Evolutionary conservation across 495 filamentous ascomycete genomes (phyloP).

Genomic region (Saxophila tyrrhenica): DNA sequence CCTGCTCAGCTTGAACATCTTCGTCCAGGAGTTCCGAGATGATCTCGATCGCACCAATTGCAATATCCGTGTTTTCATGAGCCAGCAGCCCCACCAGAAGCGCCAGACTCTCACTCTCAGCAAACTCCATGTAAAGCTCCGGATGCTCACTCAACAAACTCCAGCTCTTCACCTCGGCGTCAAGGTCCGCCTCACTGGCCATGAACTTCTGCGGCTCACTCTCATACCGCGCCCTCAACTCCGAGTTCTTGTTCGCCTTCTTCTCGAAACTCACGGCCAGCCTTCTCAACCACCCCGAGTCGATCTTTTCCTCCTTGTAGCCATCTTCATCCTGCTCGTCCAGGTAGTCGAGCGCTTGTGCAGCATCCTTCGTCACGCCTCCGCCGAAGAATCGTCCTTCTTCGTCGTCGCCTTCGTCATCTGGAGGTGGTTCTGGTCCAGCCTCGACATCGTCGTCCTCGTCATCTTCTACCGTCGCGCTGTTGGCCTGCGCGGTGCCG

Average conservation of each 20-base stretch:
- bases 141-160: constrained; percentile 82
- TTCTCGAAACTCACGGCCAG: constrained; percentile 80
- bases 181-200: constrained; percentile 80
- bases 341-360: constrained; percentile 82
- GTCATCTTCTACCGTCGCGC: constrained; percentile 44
- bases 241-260: constrained; percentile 84
- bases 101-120: constrained; percentile 60
- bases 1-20: constrained; percentile 73
- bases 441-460: constrained; percentile 53
- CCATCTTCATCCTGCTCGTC: constrained; percentile 54
- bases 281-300: constrained; percentile 70
- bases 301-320: constrained; percentile 60
- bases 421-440: constrained; percentile 57
- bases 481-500: constrained; percentile 40
- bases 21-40: constrained; percentile 90
- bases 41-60: constrained; percentile 82
- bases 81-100: constrained; percentile 72
- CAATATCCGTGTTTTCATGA: constrained; percentile 96
- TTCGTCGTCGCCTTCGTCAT: constrained; percentile 63
- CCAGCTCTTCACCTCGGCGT: constrained; percentile 77
- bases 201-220: constrained; percentile 75
- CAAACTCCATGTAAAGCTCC: constrained; percentile 74
- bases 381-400: constrained; percentile 93
- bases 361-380: constrained; percentile 69
- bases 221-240: constrained; percentile 80